These are phyloP conservation scores for Beta corolliflora DNA, from an alignment of 179 eudicot genomes.

Conservation along the genomic window DNA sequence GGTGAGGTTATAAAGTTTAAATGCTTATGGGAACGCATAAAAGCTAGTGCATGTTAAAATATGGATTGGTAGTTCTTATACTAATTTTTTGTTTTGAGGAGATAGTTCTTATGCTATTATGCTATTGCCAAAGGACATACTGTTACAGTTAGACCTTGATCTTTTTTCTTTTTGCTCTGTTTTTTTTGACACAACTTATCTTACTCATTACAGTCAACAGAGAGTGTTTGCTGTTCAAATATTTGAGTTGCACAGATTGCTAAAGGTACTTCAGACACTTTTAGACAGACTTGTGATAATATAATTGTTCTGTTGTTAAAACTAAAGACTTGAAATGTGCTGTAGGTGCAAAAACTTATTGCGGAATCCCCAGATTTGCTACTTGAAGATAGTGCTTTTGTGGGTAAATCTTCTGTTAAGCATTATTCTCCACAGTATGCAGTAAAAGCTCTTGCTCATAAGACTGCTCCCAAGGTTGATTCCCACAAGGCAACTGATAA, in stretches of 20 bases:
- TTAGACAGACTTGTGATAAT: slow-evolving; percentile 5
- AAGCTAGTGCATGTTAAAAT: neutral
- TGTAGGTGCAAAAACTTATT: slow-evolving; percentile 87
- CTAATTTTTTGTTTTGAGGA: slow-evolving; percentile 6
- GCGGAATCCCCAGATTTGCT: slow-evolving; percentile 79
- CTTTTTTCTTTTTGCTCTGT: slow-evolving; percentile 18
- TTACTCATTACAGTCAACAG: slow-evolving; percentile 78
- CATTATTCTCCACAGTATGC: slow-evolving; percentile 47
- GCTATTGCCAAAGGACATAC: neutral
- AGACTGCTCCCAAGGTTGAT: slow-evolving; percentile 43
- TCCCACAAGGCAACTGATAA: slow-evolving; percentile 41
- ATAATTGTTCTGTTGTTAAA: slow-evolving; percentile 12
- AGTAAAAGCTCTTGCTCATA: slow-evolving; percentile 44
- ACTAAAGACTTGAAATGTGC: slow-evolving; percentile 10
- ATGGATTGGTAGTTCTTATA: neutral
- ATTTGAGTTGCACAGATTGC: slow-evolving; percentile 90
- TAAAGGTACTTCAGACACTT: slow-evolving; percentile 54
- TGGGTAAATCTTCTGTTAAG: slow-evolving; percentile 48
- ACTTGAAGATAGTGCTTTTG: slow-evolving; percentile 49
- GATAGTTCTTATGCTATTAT: neutral
- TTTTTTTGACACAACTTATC: slow-evolving; percentile 28
- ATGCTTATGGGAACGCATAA: neutral
- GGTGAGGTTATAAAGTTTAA: neutral
- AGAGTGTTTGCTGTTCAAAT: slow-evolving; percentile 95
- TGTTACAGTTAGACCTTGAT: neutral